Evolutionary conservation across 345 rosid genomes (phyloP).

Genomic region (Isatis tinctoria): DNA sequence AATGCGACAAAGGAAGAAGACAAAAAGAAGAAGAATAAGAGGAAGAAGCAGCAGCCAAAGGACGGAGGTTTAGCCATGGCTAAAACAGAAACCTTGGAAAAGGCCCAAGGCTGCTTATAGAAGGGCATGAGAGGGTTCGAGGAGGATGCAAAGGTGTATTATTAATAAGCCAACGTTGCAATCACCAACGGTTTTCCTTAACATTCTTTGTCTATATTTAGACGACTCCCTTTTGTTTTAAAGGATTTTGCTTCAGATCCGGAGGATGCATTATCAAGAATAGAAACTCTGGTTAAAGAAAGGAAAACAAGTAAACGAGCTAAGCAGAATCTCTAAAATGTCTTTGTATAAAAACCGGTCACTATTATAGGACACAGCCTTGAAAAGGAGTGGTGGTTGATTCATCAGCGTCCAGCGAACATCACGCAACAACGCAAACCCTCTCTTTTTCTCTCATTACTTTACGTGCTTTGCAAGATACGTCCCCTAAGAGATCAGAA

Average conservation of each 20-base stretch:
- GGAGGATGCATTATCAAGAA: conserved; percentile 15
- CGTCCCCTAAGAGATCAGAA: background rate
- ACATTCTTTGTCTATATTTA: conserved; percentile 23
- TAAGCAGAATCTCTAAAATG: conserved; percentile 7
- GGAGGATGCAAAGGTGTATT: conserved; percentile 17
- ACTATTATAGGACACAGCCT: conserved; percentile 22
- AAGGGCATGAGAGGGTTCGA: conserved; percentile 26
- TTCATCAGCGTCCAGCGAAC: conserved; percentile 13
- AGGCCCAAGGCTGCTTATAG: conserved; percentile 72
- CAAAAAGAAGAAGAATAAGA: conserved; percentile 30
- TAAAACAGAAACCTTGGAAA: conserved; percentile 47
- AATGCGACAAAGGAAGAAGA: conserved; percentile 29
- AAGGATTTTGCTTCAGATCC: conserved; percentile 22
- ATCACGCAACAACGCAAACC: conserved; percentile 16
- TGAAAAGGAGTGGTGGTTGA: conserved; percentile 13
- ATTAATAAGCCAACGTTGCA: conserved; percentile 26
- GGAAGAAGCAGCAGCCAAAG: conserved; percentile 48
- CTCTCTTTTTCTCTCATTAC: background rate
- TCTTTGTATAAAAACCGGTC: conserved; percentile 10
- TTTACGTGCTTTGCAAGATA: conserved; percentile 13
- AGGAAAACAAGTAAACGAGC: background rate
- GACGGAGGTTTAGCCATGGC: conserved; percentile 45
- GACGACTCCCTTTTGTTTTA: background rate
- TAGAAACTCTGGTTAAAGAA: conserved; percentile 24
- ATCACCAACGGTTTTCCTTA: conserved; percentile 18